Evolutionary conservation across 345 rosid genomes (phyloP), one percentile per base, ranked within the genome.

Genomic region (Hevea brasiliensis): DNA sequence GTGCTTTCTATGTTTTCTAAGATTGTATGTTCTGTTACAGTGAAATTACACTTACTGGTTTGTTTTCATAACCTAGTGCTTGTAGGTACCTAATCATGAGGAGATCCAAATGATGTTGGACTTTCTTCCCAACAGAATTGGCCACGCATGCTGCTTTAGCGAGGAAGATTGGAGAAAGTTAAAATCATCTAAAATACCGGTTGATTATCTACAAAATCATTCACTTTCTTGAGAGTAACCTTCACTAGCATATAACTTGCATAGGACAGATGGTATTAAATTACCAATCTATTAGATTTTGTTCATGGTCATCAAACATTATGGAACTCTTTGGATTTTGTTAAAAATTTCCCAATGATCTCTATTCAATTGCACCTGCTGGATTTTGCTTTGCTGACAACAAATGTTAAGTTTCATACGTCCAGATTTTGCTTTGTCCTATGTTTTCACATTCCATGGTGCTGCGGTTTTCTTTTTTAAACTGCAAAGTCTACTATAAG

Each of bases 71-170:
- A 85, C 96, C 83, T 87, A 87, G 96, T 87, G 89, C 78, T 71
- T 88, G 71, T 91, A 95, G 99, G 90, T 95, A 66, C 92, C 92
- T 68, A 91, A 92, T 82, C 77, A 78, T 26, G 79, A 77, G 86
- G 99, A 95, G 77, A 84, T 95, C 79, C 85, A 87, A 62, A 74
- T 82, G 71, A 95, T 95, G 98, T 86, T 95, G 37, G 92, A 89
- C 81, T 95, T 95, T 73, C 85, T 65, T 50, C 99, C 99, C 7
- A 90, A 89, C 23, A 87, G 99, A 76, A 55, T 95, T 57, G 99
- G 99, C 40, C 98, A 95, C 84, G 99, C 97, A 2, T 89, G 92
- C 79, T 91, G 68, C 83, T 83, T 95, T 67, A 76, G 76, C 13
- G 89, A 87, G 74, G 84, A 84, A 58, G 91, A 93, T 66, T 87